phyloP scores from a whole-genome alignment of 2,329 filamentous ascomycete species.

The Epichloe sp. region DNA sequence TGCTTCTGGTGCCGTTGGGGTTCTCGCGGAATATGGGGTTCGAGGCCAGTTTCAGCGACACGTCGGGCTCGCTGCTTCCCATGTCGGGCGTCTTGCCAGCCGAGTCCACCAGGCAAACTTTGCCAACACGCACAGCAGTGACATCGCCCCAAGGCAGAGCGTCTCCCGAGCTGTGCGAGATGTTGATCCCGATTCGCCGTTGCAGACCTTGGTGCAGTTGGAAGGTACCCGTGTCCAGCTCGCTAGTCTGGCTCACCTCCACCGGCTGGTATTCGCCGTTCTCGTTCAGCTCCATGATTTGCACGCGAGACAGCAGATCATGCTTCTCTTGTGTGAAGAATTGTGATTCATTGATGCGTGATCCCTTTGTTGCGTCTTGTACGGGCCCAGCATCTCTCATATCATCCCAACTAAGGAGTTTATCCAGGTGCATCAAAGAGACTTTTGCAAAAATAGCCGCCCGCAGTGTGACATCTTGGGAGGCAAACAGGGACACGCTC shows the following conservation, averaged over 20 bases:
- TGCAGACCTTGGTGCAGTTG: slow-evolving; percentile 93
- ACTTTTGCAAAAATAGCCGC: slow-evolving; percentile 88
- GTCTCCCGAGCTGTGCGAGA: slow-evolving; percentile 87
- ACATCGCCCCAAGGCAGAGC: slow-evolving; percentile 81
- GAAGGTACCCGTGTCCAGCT: slow-evolving; percentile 78
- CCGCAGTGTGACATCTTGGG: slow-evolving; percentile 61
- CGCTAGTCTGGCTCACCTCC: slow-evolving; percentile 76
- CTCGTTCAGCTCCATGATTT: slow-evolving; percentile 86
- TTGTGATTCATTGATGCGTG: slow-evolving; percentile 77
- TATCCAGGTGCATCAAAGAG: slow-evolving; percentile 88
- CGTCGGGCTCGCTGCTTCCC: slow-evolving; percentile 56
- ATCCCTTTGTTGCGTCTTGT: slow-evolving; percentile 39
- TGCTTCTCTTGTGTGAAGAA: slow-evolving; percentile 91
- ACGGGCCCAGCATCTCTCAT: slow-evolving; percentile 70
- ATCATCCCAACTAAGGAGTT: slow-evolving; percentile 95
- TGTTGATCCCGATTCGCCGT: slow-evolving; percentile 69
- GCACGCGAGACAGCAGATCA: slow-evolving; percentile 76
- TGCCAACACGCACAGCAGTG: slow-evolving; percentile 61
- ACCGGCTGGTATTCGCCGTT: slow-evolving; percentile 83
- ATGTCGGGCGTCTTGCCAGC: slow-evolving; percentile 76
- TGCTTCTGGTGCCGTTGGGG: slow-evolving; percentile 76
- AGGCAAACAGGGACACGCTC: slow-evolving; percentile 67
- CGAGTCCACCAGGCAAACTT: slow-evolving; percentile 71
- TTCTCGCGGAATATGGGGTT: slow-evolving; percentile 73
- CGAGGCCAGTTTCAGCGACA: slow-evolving; percentile 63